Evolutionary conservation across 768 basidiomycete species (phyloP).

Genomic region (Imleria badia): DNA sequence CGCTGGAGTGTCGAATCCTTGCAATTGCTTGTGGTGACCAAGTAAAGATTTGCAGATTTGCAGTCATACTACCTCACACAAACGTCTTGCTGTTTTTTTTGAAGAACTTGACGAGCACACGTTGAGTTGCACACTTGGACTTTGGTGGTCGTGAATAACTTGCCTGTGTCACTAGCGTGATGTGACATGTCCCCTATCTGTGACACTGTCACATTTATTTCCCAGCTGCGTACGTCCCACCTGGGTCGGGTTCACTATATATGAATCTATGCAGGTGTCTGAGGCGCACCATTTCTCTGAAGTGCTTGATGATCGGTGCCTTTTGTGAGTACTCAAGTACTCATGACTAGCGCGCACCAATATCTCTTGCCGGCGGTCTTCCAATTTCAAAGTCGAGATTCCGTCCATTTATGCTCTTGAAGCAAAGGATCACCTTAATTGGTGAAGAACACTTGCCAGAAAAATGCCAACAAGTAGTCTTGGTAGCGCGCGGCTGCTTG

Average conservation of each 20-base stretch:
- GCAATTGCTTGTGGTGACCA: slow-evolving; percentile 6
- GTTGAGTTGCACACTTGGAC: slow-evolving; percentile 26
- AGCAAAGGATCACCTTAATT: slow-evolving; percentile 6
- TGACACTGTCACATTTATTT: slow-evolving; percentile 25
- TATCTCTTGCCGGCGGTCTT: slow-evolving; percentile 7
- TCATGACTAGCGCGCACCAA: neutral
- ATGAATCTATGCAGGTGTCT: neutral
- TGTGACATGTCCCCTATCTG: slow-evolving; percentile 30
- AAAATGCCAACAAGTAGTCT: neutral
- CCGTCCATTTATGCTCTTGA: neutral
- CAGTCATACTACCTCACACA: slow-evolving; percentile 30
- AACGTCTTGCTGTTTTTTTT: slow-evolving; percentile 16
- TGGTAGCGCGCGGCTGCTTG: neutral
- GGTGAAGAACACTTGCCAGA: neutral
- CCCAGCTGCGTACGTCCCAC: slow-evolving; percentile 9
- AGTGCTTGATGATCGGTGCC: neutral
- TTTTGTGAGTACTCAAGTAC: neutral
- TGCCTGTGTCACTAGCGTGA: slow-evolving; percentile 31
- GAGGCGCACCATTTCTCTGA: neutral
- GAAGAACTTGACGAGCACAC: slow-evolving; percentile 28
- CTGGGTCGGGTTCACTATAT: neutral
- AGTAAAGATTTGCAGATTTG: slow-evolving; percentile 11
- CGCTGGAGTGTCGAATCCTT: slow-evolving; percentile 1
- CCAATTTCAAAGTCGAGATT: slow-evolving; percentile 8
- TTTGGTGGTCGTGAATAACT: slow-evolving; percentile 31